Base-by-base conservation (phyloP, 2,329 filamentous ascomycete species). In the Botrytis fabae region DNA sequence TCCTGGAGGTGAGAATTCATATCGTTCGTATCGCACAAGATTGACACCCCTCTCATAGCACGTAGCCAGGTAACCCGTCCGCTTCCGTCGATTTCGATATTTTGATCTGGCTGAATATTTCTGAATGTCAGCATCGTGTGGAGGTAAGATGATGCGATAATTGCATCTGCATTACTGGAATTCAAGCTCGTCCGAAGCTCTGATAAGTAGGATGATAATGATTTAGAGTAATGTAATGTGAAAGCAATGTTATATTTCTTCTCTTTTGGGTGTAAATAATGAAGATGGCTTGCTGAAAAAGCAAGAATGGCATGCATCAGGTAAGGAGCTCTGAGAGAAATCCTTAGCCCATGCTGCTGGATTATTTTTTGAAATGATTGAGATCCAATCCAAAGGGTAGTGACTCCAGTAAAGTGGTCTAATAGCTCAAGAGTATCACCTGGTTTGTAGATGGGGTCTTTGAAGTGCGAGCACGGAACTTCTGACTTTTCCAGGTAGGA, bases 281-380 rank as follows among this genome's bases (percentile, higher is more conserved):
- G 44, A 25, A 75, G 40, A 44, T 75, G 73, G 40, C 66, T 69
- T 32, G 73, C 73, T 48, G 73, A 68, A 42, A 73, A 61, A n/a
- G 72, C 68, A 25, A 75, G 68, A 51, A 75, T 75, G 9, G 72
- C 68, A 59, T 73, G 72, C 54, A 75, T 54, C 40, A 75, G 22
- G 20, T 74, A 72, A 18, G 70, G 63, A 12, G 73, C 70, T 28
- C 40, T 46, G 14, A 72, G 42, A 28, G 40, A 42, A 35, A 74
- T 38, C 9, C 18, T 18, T 42, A 74, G 32, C 22, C 73, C 73
- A 28, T 65, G 44, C 32, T 66, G 22, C 35, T 74, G 73, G 7
- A 74, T 40, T 22, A 72, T 72, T 20, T 35, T 20, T 40, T 72
- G 70, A 42, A 44, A 74, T 7, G 32, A 22, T n/a, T 57, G 51